phyloP scores from a whole-genome alignment of 169 alveolate genomes.

The Ichthyophthirius multifiliis region DNA sequence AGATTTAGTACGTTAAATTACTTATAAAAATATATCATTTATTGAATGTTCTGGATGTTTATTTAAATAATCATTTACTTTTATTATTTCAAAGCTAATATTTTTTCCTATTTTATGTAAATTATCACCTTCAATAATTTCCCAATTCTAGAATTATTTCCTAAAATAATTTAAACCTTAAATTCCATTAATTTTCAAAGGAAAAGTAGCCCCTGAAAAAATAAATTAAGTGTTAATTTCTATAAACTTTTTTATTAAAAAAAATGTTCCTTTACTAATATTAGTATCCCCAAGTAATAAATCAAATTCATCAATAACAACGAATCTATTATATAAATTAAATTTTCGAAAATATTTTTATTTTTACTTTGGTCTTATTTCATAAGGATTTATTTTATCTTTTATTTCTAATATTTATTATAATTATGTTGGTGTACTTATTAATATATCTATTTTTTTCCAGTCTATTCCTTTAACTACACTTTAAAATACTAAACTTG shows the following conservation, averaged over 20 bases:
- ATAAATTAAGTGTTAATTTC: slow-evolving; percentile 5
- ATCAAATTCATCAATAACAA: slow-evolving; percentile 18
- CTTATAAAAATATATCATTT: background rate
- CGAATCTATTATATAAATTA: background rate
- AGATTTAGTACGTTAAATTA: background rate
- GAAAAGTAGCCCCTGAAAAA: slow-evolving; percentile 8
- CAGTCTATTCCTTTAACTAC: slow-evolving; percentile 17
- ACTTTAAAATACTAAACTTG: background rate
- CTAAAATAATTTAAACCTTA: background rate
- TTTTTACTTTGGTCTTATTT: background rate
- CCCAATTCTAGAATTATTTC: background rate
- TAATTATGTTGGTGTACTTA: background rate
- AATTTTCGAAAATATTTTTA: background rate
- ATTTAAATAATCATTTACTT: background rate
- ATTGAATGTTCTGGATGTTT: background rate
- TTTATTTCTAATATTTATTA: background rate
- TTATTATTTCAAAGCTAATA: background rate
- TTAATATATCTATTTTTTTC: background rate
- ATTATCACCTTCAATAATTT: background rate
- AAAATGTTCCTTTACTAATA: background rate
- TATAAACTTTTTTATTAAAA: background rate
- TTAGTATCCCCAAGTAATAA: slow-evolving; percentile 7
- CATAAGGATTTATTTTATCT: background rate
- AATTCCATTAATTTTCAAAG: background rate
- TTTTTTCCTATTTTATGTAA: slow-evolving; percentile 1